These are phyloP conservation scores for Rosa lucieae DNA, from an alignment of 306 rosid genomes.

Conservation along the genomic window DNA sequence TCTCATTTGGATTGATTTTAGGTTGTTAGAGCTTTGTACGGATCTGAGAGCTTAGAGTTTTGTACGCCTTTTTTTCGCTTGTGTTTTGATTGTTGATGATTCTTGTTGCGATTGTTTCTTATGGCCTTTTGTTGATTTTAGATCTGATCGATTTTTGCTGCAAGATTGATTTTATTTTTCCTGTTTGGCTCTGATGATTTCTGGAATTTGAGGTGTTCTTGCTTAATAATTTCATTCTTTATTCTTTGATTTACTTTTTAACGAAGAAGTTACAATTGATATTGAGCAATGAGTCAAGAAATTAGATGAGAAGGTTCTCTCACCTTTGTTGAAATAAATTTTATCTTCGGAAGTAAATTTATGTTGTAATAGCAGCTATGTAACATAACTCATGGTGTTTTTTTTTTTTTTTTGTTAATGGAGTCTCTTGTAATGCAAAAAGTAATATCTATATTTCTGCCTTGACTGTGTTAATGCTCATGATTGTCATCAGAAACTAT, in stretches of 20 bases:
- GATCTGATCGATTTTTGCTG: neutral
- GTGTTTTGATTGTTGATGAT: neutral
- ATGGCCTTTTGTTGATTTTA: no score
- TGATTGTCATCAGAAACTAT: neutral
- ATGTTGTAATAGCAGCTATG: no score
- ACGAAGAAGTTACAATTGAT: neutral
- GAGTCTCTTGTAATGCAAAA: no score
- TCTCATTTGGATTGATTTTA: neutral
- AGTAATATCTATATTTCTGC: no score
- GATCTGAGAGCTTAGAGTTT: conserved; percentile 11
- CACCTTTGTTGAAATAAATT: no score
- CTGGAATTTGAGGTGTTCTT: neutral
- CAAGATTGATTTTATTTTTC: neutral
- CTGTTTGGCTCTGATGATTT: neutral
- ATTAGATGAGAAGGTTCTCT: no score
- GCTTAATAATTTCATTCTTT: neutral
- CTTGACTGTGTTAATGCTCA: neutral
- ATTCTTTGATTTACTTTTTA: neutral
- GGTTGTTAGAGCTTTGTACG: neutral
- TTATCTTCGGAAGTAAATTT: neutral
- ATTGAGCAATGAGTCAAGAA: neutral
- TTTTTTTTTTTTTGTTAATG: no score
- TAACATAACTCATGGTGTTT: no score
- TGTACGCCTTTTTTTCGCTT: neutral
- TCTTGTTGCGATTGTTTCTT: neutral